Percentiles rank a stretch among this genome's conserved stretches.
Conservation (phyloP, 1,139 yeast genomes). For the Debaryomyces sp. region DNA sequence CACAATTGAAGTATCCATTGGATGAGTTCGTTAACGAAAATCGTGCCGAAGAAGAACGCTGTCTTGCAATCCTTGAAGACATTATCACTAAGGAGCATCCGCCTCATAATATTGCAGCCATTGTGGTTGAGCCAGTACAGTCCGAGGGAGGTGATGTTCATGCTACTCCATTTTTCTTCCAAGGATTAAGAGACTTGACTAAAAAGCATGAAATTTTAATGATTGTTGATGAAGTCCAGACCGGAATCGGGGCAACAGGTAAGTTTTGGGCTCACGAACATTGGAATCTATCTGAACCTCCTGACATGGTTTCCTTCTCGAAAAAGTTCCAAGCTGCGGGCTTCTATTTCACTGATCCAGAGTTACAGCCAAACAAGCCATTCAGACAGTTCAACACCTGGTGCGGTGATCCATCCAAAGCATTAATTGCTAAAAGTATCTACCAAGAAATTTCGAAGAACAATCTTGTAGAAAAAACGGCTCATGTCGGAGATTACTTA, state of each 20-base stretch:
- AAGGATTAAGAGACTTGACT: conserved; percentile 65
- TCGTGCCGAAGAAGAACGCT: conserved; percentile 60
- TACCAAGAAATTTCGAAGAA: conserved; percentile 58
- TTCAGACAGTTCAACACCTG: conserved; percentile 82
- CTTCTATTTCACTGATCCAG: conserved; percentile 67
- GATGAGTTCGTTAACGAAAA: conserved; percentile 54
- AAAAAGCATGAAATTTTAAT: conserved; percentile 58
- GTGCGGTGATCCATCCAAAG: conserved; percentile 81
- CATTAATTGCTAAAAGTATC: conserved; percentile 64
- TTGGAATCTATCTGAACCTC: conserved; percentile 63
- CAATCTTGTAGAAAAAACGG: conserved; percentile 53
- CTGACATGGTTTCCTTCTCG: conserved; percentile 75
- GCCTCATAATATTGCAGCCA: conserved; percentile 60
- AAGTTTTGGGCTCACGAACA: conserved; percentile 76
- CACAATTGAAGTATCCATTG: conserved; percentile 65
- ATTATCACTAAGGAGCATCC: conserved; percentile 49
- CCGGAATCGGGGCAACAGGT: conserved; percentile 77
- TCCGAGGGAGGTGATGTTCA: conserved; percentile 80
- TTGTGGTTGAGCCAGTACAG: conserved; percentile 73
- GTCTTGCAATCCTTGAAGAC: conserved; percentile 58
- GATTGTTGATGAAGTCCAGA: conserved; percentile 75
- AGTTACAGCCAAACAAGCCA: conserved; percentile 62
- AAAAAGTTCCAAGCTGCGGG: conserved; percentile 83
- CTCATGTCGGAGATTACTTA: conserved; percentile 62
- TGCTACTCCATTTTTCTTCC: conserved; percentile 62